Evolutionary conservation across 2,329 filamentous ascomycete genomes (phyloP), one percentile per base, ranked within the genome.

Genomic region (Colletotrichum filicis): DNA sequence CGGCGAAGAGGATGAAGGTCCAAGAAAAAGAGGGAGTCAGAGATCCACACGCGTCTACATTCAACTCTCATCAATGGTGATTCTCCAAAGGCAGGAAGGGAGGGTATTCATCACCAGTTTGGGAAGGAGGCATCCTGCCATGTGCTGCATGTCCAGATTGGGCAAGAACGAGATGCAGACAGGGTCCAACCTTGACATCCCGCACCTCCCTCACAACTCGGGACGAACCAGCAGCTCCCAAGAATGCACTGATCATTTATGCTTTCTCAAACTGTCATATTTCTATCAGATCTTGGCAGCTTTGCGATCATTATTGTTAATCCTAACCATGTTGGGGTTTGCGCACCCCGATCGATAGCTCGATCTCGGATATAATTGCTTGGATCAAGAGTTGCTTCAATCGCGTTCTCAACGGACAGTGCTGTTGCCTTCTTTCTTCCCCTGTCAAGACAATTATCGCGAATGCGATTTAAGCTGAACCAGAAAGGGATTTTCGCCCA

Each of bases 191-290:
- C 66, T 68, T 37, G 46, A 64, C 53, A 24, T 55, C 58, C 69
- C 69, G 59, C 68, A 56, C 70, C 70, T 57, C 46, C 60, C 32
- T 73, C n/a, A 24, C n/a, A 32, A 70, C 12, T 73, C 24, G 35
- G 66, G 70, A 73, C 28, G 70, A 73, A 73, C 70, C 46, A 65
- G 42, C 58, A 55, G 66, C 19, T 49, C 37, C 16, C 19, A 16
- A 14, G 11, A 28, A 32, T 19, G 8, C n/a, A 24, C n/a, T 14
- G 14, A 53, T 28, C 58, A 26, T 37, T 52, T 35, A 16, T n/a
- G 7, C 28, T 32, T 28, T 11, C 26, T 32, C n/a, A 8, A 53
- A 63, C 16, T 24, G 2, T 35, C 16, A 1, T 14, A 49, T 32
- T 30, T 30, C 19, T 37, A 8, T 19, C 32, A 56, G 30, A 28